Conservation (phyloP, 768 basidiomycete genomes). For the Kwoniella newhampshirensis region DNA sequence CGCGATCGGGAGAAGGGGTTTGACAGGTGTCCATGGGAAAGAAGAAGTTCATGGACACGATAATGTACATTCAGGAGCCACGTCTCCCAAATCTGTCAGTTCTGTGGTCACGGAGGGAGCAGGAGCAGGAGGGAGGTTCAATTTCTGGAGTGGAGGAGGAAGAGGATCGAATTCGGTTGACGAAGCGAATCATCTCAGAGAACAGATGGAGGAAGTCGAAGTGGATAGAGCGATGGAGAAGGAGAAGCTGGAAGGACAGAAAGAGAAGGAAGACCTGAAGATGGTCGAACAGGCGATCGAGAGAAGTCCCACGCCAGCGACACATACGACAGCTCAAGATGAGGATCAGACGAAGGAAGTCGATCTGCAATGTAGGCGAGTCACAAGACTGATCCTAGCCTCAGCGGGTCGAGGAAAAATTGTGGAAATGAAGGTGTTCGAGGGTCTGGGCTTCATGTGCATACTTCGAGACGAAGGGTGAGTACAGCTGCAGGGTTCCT, state of each 20-base stretch:
- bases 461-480: conserved; percentile 42
- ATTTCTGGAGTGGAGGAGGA: conserved; percentile 21
- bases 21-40: conserved; percentile 36
- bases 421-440: conserved; percentile 27
- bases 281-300: conserved; percentile 29
- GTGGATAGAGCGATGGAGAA: conserved; percentile 45
- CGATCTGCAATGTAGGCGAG: neutral
- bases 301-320: conserved; percentile 19
- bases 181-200: conserved; percentile 26
- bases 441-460: conserved; percentile 19
- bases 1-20: conserved; percentile 30
- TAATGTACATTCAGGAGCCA: conserved; percentile 19
- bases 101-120: conserved; percentile 13
- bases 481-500: conserved; percentile 6
- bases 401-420: conserved; percentile 27
- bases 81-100: conserved; percentile 26
- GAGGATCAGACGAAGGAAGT: neutral
- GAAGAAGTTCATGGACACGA: too few relatives aligned
- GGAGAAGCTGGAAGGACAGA: conserved; percentile 31
- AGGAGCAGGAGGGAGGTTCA: conserved; percentile 8
- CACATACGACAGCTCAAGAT: neutral
- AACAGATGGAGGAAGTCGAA: conserved; percentile 36
- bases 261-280: conserved; percentile 30
- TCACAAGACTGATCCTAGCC: conserved; percentile 28
- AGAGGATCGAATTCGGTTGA: conserved; percentile 10